A percentile compares a stretch with the other conserved stretches of the same genome.
Evolutionary conservation across 345 rosid genomes (phyloP).

Genomic region (Populus deltoides): DNA sequence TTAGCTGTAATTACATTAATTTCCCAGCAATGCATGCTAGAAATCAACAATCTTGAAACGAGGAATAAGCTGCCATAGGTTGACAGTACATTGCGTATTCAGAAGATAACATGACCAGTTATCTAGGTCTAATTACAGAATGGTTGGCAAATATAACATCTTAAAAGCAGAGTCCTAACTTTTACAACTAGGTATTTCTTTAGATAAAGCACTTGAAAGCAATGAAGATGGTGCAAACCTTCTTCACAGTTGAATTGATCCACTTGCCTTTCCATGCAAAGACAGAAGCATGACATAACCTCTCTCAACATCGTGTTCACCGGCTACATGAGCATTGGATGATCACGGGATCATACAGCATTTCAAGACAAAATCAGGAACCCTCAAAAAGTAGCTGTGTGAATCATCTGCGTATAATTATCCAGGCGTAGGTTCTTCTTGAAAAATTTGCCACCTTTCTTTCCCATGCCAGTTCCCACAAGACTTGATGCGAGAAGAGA

Average conservation of each 20-base stretch:
- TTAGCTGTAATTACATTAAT: not conserved
- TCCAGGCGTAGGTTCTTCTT: conserved; percentile 13
- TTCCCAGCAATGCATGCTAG: not conserved
- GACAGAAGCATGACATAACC: not conserved
- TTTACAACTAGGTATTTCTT: conserved; percentile 3
- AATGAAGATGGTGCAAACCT: not conserved
- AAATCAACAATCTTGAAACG: not conserved
- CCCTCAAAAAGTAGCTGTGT: not conserved
- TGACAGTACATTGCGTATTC: not conserved
- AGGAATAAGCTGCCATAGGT: not conserved
- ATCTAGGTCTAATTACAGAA: not conserved
- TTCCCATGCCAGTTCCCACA: conserved; percentile 31
- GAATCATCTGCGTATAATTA: not conserved
- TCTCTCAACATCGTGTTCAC: conserved; percentile 1
- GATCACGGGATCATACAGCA: not conserved
- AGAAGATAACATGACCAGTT: not conserved
- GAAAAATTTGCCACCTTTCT: conserved; percentile 35
- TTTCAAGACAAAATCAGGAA: not conserved
- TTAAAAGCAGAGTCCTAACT: not conserved
- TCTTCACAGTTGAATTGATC: not conserved
- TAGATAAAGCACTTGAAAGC: not conserved
- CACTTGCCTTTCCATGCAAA: not conserved
- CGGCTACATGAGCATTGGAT: not conserved
- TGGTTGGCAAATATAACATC: not conserved
- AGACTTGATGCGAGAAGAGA: conserved; percentile 24